Evolutionary conservation across 2,329 filamentous ascomycete genomes (phyloP), one percentile per base, ranked within the genome.

Genomic region (Talaromyces sp.): DNA sequence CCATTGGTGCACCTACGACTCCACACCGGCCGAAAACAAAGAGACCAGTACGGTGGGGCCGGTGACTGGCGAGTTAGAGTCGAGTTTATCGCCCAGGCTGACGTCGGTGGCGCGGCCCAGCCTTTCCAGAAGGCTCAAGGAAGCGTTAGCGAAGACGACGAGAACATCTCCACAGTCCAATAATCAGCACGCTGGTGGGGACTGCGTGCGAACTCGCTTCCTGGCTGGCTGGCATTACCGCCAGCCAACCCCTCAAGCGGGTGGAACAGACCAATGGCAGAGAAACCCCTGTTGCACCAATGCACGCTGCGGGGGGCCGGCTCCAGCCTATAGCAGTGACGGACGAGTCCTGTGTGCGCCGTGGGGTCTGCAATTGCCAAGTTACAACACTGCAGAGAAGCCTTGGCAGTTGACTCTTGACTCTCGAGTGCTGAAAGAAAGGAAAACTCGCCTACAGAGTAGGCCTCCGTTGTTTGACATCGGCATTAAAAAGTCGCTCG

Each of bases 81-180:
- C 14, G 49, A 29, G 27, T 14, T 29, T n/a, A 10, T 52, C 54
- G 21, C 29, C 14, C 17, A 27, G 26, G 21, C 32, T 54, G 29
- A 43, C 57, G 57, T 55, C 27, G 49, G 49, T 38, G 56, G 43
- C 43, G 21, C 8, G n/a, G 11, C n/a, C 14, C 26, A 19, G 41
- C 29, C 46, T 53, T 58, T 58, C 56, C 56, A 58, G 56, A 58
- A 58, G 56, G 27, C 10, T 43, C 56, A 58, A 27, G 19, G 56
- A 58, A 58, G 56, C 35, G 29, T 27, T 43, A 58, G 43, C 56
- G 56, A 58, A 58, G 41, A 21, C 56, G 56, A 58, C 56, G 26
- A 58, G 56, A 58, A 58, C 32, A 52, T 52, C 26, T n/a, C 10
- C 26, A 13, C 26, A 1, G 13, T 8, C 24, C 24, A 52, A 29